Percentiles rank a stretch among this genome's conserved stretches.
Evolutionary conservation across 2,329 filamentous ascomycete species (phyloP).

Genomic region (Coniochaeta ligniaria): DNA sequence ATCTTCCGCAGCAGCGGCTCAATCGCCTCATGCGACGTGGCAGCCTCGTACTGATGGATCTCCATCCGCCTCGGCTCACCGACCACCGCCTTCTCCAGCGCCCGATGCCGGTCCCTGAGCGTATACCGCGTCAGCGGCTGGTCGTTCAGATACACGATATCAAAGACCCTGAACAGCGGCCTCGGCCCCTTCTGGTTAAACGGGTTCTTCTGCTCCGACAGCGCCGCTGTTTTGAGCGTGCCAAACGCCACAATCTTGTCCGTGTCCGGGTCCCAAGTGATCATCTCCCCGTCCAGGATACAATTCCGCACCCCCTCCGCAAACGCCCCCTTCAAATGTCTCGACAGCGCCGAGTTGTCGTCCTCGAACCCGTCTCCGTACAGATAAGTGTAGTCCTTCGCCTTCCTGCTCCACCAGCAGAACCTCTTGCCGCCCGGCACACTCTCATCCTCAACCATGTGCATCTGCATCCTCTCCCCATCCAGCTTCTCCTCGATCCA

Average conservation of each 20-base stretch:
- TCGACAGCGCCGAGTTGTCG: conserved; percentile 68
- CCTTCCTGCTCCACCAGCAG: conserved; percentile 90
- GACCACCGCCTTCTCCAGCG: conserved; percentile 64
- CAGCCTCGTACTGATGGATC: conserved; percentile 65
- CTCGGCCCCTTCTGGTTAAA: conserved; percentile 57
- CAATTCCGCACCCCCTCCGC: conserved; percentile 70
- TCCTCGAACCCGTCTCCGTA: conserved; percentile 77
- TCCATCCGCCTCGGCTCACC: conserved; percentile 72
- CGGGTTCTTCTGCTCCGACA: conserved; percentile 70
- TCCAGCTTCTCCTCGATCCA: conserved; percentile 99
- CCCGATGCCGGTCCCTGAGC: conserved; percentile 69
- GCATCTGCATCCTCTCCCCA: conserved; percentile 93
- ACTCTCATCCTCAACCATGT: conserved; percentile 69
- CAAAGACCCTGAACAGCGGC: conserved; percentile 80
- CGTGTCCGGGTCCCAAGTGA: conserved; percentile 86
- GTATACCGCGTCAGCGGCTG: conserved; percentile 74
- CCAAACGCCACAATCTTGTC: conserved; percentile 87
- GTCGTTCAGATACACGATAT: conserved; percentile 84
- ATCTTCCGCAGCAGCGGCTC: conserved; percentile 75
- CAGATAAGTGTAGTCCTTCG: conserved; percentile 91
- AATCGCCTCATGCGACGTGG: conserved; percentile 62
- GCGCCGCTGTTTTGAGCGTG: conserved; percentile 83
- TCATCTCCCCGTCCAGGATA: conserved; percentile 97
- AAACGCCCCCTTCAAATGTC: conserved; percentile 74
- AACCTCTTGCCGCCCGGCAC: conserved; percentile 67